Evolutionary conservation across 2,329 filamentous ascomycete genomes (phyloP).

Genomic region (Cryphonectria parasitica): DNA sequence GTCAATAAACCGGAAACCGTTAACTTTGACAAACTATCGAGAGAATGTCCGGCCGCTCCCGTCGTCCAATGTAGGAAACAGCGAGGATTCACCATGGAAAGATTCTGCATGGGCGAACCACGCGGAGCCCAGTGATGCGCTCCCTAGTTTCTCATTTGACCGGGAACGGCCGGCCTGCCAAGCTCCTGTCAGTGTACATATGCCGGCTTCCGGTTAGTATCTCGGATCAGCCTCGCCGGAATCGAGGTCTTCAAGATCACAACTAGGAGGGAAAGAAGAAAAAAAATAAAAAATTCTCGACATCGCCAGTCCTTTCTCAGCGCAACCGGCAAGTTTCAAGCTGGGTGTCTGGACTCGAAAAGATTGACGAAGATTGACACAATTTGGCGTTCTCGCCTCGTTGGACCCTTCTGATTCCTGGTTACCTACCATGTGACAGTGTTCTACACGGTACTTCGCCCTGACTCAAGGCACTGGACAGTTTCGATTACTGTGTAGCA

Average conservation of each 20-base stretch:
- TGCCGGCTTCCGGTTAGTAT: background rate
- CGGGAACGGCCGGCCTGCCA: constrained; percentile 7
- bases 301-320: background rate
- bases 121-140: background rate
- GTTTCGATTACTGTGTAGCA: background rate
- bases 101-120: background rate
- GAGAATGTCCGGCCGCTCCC: background rate
- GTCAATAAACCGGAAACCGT: constrained; percentile 25
- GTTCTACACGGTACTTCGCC: background rate
- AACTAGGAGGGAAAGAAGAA: background rate
- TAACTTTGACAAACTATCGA: constrained; percentile 10
- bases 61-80: background rate
- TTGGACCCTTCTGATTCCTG: background rate
- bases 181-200: constrained; percentile 8
- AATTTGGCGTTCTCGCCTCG: too few species aligned
- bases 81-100: background rate
- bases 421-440: background rate
- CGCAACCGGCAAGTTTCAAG: constrained; percentile 1
- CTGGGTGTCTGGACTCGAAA: background rate
- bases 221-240: background rate
- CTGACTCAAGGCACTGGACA: constrained; percentile 16
- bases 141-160: background rate
- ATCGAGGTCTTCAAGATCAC: background rate
- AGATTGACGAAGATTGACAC: constrained; percentile 7
- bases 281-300: constrained; percentile 2